Evolutionary conservation across 805 yeast genomes (phyloP).

Genomic region (Sugiyamaella qingdaonensis): DNA sequence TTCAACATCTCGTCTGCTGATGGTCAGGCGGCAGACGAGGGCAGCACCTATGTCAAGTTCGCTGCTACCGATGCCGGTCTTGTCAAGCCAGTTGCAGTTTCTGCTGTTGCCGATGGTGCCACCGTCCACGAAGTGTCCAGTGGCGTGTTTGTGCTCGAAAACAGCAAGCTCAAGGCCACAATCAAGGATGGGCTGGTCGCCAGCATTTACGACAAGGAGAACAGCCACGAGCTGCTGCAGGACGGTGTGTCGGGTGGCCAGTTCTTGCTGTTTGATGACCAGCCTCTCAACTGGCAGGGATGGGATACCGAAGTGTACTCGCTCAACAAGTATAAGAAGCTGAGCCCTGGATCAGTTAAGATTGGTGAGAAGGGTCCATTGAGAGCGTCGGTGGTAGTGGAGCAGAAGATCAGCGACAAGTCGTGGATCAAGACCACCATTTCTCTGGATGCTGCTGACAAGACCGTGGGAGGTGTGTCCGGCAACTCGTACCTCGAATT

Average conservation of each 20-base stretch:
- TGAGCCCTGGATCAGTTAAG: conserved; percentile 37
- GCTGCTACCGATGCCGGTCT: conserved; percentile 8
- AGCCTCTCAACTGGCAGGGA: conserved; percentile 87
- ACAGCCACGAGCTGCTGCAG: conserved; percentile 62
- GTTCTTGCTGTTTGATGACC: conserved; percentile 77
- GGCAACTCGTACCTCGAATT: conserved; percentile 40
- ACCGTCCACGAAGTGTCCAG: conserved; percentile 40
- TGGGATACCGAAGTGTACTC: conserved; percentile 97
- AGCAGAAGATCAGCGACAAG: conserved; percentile 51
- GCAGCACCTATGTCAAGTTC: conserved; percentile 11
- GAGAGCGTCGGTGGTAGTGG: conserved; percentile 58
- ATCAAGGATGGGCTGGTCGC: conserved; percentile 60
- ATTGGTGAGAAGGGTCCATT: conserved; percentile 51
- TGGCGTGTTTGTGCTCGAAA: conserved; percentile 49
- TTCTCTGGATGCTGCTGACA: conserved; percentile 52
- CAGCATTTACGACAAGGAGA: conserved; percentile 54
- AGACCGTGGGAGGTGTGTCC: not conserved
- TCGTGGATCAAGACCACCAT: conserved; percentile 64
- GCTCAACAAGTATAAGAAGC: conserved; percentile 58
- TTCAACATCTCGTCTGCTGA: conserved; percentile 5
- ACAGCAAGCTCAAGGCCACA: conserved; percentile 55
- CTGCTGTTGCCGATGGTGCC: conserved; percentile 30
- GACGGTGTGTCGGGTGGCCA: conserved; percentile 77
- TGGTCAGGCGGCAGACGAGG: conserved; percentile 10
- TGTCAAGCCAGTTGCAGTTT: conserved; percentile 3